A percentile compares a stretch with the other conserved stretches of the same genome.
Evolutionary conservation across 768 basidiomycete species (phyloP).

Genomic region (Macrolepiota fuliginosa): DNA sequence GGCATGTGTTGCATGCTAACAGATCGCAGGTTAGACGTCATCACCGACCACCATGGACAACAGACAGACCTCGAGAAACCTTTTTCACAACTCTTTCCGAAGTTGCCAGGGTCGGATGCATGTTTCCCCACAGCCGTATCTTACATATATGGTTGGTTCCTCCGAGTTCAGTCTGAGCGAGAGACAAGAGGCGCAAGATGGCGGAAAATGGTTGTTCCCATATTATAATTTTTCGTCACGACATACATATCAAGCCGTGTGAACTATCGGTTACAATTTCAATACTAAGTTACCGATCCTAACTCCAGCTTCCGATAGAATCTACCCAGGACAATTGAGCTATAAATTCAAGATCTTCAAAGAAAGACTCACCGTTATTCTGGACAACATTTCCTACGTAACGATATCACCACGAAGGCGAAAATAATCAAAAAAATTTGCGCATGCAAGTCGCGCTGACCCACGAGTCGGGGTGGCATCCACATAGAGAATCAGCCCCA

Average conservation of each 20-base stretch:
- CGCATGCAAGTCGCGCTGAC: constrained; percentile 1
- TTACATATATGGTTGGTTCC: constrained; percentile 15
- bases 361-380: not conserved
- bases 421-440: constrained; percentile 7
- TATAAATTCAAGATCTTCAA: not conserved
- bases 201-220: constrained; percentile 15
- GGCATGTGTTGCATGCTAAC: constrained; percentile 30
- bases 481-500: not conserved
- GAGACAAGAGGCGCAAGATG: not conserved
- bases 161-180: constrained; percentile 5
- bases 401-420: not conserved
- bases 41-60: not conserved
- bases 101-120: constrained; percentile 12
- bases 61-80: constrained; percentile 12
- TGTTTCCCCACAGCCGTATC: constrained; percentile 11
- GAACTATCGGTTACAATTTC: not conserved
- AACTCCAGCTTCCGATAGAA: not conserved
- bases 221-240: not conserved
- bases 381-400: not conserved
- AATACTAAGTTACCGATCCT: not conserved
- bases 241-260: constrained; percentile 9
- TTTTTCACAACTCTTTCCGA: constrained; percentile 12
- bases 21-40: not conserved
- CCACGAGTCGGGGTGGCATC: not conserved
- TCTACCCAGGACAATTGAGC: not conserved